Evolutionary conservation across 164 flowering plant genomes (phyloP), one percentile per base, ranked within the genome.

Genomic region (Pachysandra terminalis): DNA sequence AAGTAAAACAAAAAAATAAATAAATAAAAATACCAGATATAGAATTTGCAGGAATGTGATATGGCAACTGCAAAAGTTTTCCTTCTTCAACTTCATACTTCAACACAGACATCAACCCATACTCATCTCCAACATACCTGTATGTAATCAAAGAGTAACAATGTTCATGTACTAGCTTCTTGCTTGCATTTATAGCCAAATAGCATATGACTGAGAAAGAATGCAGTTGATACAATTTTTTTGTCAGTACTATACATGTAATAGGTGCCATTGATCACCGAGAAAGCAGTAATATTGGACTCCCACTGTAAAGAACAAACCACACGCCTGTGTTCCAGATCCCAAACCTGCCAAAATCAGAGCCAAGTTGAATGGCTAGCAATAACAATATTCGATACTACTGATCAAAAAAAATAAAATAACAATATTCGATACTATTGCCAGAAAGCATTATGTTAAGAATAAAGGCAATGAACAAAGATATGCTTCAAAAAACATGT

Each of bases 51-150:
- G 91, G 78, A 71, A 89, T 71, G 56, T 76, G 78, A 81, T 92
- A 90, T 49, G 87, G 91, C 75, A 85, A 74, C 72, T 66, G 78
- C 63, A 78, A 60, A 74, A 92, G 83, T 59, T 80, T 77, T 77
- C 67, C 78, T 65, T 73, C 85, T 64, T 87, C 94, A 51, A 68
- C 69, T 65, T 84, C 81, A 63, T 75, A 87, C 73, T 88, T 87
- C 72, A 90, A 32, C 8, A 88, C 94, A 74, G 90, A 87, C 71
- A 85, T 64, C 74, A 74, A 54, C 25, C 96, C 98, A 83, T 81
- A 51, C 59, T 92, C 96, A 80, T 92, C 94, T 41, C 98, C 98
- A 24, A 86, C 56, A 74, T 82, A 90, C 88, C 98, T 92, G 79
- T 56, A 63, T 24, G 61, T 17, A 37, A 58, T 23, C 66, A 59